Evolutionary conservation across 345 rosid genomes (phyloP), one percentile per base, ranked within the genome.

Genomic region (Populus simonii): DNA sequence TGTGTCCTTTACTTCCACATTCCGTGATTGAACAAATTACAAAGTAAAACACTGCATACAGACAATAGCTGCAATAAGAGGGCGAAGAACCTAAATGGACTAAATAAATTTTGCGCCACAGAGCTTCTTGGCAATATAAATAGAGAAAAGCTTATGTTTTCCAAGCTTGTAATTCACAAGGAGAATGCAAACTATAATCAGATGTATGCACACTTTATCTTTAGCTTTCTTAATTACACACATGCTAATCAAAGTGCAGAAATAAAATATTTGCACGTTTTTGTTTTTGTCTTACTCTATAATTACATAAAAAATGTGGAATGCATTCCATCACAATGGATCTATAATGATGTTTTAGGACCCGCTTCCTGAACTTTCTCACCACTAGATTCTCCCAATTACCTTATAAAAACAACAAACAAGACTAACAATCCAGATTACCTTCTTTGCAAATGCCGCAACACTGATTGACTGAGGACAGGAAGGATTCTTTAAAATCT

Each of bases 391-490:
- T 78, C 62, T 79, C 68, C 76, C 66, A 63, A 49, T 71, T 22
- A 72, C 43, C 25, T 22, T 59, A 45, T 67, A 11, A 57, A 47
- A 69, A 29, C 4, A 38, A 81, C n/a, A 13, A 68, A 59, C 7
- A 3, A 43, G 47, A 43, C 47, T 10, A 43, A 43, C 15, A 43
- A 25, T 76, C 15, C 23, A 81, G 53, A 74, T 77, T 91, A 96
- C 99, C 99, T 92, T 93, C 81, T 89, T 88, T 1, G 88, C 93
- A 84, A 96, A 92, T 71, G 90, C 74, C 67, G 93, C 90, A 78
- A 88, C 79, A 82, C 92, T 86, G 78, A 96, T 85, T 68, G 98
- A 83, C 74, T 87, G 91, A 13, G 99, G 95, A 65, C 93, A 96
- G 61, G 82, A 79, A 80, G 94, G 88, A 85, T 88, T 89, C 71